Conservation (phyloP, 768 basidiomycete genomes). For the Royoungia palumana region DNA sequence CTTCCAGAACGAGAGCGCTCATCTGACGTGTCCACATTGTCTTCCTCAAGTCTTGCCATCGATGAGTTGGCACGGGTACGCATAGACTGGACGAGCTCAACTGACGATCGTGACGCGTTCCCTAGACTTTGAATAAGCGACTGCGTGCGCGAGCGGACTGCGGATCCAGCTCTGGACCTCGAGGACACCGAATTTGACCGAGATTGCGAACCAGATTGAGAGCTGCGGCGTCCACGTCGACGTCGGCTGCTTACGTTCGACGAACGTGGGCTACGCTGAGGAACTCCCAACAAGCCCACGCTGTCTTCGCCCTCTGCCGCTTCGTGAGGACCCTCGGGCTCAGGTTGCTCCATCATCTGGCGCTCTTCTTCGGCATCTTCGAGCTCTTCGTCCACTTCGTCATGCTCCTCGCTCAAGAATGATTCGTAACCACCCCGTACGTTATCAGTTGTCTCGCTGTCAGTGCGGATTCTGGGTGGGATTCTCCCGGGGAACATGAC, state of each 20-base stretch:
- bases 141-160: constrained; percentile 60
- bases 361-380: constrained; percentile 33
- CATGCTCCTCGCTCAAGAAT: constrained; percentile 27
- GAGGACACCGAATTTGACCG: constrained; percentile 30
- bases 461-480: constrained; percentile 24
- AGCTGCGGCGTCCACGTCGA: constrained; percentile 31
- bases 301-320: constrained; percentile 62
- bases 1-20: constrained; percentile 43
- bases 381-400: constrained; percentile 31
- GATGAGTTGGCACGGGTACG: constrained; percentile 62
- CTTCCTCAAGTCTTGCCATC: constrained; percentile 65
- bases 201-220: constrained; percentile 36
- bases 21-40: constrained; percentile 36
- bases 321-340: constrained; percentile 53
- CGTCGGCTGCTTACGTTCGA: constrained; percentile 35
- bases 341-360: constrained; percentile 40
- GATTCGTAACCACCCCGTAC: constrained; percentile 30
- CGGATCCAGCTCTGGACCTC: constrained; percentile 46
- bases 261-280: constrained; percentile 50
- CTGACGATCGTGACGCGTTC: constrained; percentile 56
- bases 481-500: constrained; percentile 27
- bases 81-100: constrained; percentile 51
- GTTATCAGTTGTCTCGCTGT: constrained; percentile 29
- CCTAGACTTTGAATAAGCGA: constrained; percentile 64
- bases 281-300: constrained; percentile 51